Conservation (phyloP, 805 yeast species). For the Cyberlindnera euphorbiae region DNA sequence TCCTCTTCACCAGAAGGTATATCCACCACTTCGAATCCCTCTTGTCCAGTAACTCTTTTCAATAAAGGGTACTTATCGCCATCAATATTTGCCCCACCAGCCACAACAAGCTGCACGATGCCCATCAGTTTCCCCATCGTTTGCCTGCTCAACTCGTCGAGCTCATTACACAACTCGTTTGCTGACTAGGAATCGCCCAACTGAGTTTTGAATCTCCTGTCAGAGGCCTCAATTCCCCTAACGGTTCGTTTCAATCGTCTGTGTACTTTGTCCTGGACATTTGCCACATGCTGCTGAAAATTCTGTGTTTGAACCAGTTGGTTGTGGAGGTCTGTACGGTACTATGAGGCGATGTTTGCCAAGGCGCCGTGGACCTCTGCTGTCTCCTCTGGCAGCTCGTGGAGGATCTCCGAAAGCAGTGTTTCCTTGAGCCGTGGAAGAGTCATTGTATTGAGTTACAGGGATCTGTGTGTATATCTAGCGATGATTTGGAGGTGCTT, state of each 20-base stretch:
- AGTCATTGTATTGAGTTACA: conserved; percentile 1
- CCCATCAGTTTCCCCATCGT: conserved; percentile 13
- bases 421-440: conserved; percentile 10
- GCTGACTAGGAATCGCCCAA: background rate
- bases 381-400: conserved; percentile 13
- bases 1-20: conserved; percentile 1
- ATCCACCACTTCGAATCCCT: conserved; percentile 15
- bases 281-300: conserved; percentile 10
- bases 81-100: conserved; percentile 5
- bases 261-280: conserved; percentile 10
- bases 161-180: conserved; percentile 3
- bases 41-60: conserved; percentile 10
- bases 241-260: conserved; percentile 6
- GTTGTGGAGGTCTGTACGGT: conserved; percentile 11
- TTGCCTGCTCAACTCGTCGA: conserved; percentile 8
- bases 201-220: conserved; percentile 1
- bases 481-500: background rate
- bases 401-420: conserved; percentile 10
- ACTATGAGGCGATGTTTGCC: conserved; percentile 2
- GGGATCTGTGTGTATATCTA: background rate
- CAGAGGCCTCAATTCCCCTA: conserved; percentile 6
- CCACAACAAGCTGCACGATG: conserved; percentile 4
- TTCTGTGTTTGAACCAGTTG: conserved; percentile 8
- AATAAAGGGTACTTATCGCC: conserved; percentile 11
- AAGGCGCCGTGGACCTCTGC: conserved; percentile 6